Percentiles rank a stretch among this genome's conserved stretches.
Evolutionary conservation across 1,139 yeast genomes (phyloP).

Genomic region (Yamadazyma mexicana): DNA sequence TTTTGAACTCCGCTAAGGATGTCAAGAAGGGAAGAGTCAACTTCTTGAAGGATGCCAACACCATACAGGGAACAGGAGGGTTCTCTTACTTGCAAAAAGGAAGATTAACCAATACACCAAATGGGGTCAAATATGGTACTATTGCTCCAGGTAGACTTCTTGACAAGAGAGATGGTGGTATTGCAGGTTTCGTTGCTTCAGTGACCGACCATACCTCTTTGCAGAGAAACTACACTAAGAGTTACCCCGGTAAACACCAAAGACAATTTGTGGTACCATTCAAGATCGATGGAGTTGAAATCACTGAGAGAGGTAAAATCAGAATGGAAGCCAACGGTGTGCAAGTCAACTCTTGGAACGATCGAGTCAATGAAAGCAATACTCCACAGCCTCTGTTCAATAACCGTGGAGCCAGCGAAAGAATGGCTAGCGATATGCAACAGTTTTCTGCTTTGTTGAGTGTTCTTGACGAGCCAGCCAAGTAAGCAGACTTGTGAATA

Average conservation of each 20-base stretch:
- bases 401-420: slow-evolving; percentile 33
- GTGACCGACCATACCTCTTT: slow-evolving; percentile 40
- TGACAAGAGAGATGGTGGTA: slow-evolving; percentile 55
- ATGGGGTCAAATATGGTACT: slow-evolving; percentile 61
- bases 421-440: slow-evolving; percentile 33
- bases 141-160: slow-evolving; percentile 73
- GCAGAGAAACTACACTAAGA: slow-evolving; percentile 42
- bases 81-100: slow-evolving; percentile 72
- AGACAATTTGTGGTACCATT: slow-evolving; percentile 49
- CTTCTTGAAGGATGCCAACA: slow-evolving; percentile 7
- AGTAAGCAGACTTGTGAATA: slow-evolving; percentile 1
- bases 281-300: slow-evolving; percentile 41
- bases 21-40: slow-evolving; percentile 9
- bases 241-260: slow-evolving; percentile 43
- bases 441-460: slow-evolving; percentile 17
- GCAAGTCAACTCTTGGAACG: slow-evolving; percentile 44
- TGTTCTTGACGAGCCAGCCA: slow-evolving; percentile 13
- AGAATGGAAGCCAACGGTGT: slow-evolving; percentile 43
- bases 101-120: slow-evolving; percentile 69
- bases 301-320: slow-evolving; percentile 37
- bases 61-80: slow-evolving; percentile 69
- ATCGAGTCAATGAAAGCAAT: slow-evolving; percentile 20
- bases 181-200: slow-evolving; percentile 71
- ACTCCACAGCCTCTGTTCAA: slow-evolving; percentile 34
- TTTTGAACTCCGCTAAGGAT: slow-evolving; percentile 19